phyloP scores from a whole-genome alignment of 257 asterid genomes.

The Ajuga chamaepitys region DNA sequence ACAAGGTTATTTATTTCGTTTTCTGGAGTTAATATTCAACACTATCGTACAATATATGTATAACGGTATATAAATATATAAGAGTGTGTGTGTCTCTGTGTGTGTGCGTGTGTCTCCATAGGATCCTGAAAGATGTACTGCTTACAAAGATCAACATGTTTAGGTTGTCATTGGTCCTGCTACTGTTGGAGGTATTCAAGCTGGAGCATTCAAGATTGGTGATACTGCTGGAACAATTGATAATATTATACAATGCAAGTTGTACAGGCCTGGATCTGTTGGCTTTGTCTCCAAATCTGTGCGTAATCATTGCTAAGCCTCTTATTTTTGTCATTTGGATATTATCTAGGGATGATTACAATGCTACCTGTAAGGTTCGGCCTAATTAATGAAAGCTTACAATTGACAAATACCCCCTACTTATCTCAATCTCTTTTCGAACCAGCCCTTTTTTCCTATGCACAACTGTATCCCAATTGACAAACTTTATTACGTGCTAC shows the following conservation, averaged over 20 bases:
- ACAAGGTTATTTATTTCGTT: constrained; percentile 53
- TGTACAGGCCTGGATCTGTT: constrained; percentile 97
- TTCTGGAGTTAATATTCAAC: constrained; percentile 12
- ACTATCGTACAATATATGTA: constrained; percentile 1
- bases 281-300: constrained; percentile 99
- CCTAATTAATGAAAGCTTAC: too few species aligned
- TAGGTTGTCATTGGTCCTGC: constrained; percentile 98
- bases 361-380: too few species aligned
- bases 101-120: neutral
- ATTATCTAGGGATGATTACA: too few species aligned
- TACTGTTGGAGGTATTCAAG: constrained; percentile 98
- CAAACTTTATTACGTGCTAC: neutral
- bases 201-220: constrained; percentile 99
- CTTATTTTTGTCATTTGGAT: neutral
- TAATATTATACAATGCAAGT: constrained; percentile 85
- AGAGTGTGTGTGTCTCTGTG: too few species aligned
- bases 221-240: constrained; percentile 99
- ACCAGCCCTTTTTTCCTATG: too few species aligned
- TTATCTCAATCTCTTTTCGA: too few species aligned
- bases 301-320: constrained; percentile 20
- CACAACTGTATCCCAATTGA: too few species aligned
- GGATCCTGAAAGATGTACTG: constrained; percentile 2
- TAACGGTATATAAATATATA: too few species aligned
- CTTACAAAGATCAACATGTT: constrained; percentile 1
- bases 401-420: too few species aligned